Base-by-base conservation (phyloP, 1,139 yeast species). In the Eremothecium cymbalariae region DNA sequence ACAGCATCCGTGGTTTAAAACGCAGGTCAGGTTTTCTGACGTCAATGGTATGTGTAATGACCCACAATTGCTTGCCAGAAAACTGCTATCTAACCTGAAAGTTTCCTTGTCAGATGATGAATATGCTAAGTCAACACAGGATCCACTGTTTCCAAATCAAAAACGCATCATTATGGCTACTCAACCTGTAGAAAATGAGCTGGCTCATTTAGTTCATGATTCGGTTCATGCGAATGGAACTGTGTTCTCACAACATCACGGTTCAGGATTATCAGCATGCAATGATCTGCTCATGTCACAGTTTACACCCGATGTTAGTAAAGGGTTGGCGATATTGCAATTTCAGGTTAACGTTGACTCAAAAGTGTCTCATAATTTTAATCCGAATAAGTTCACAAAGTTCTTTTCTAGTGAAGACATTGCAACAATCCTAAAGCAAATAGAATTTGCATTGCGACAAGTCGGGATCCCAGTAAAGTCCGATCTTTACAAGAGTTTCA, bases 1-100 rank as follows among this genome's bases (percentile, higher is more conserved):
- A 32, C 46, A 54, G 6, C 79, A 74, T 45, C 70, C 70, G 3
- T 77, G 83, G 82, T 50, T 49, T 28, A 64, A 67, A 12, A 54
- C 62, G 18, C 55, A 60, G 28, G 67, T 70, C 40, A 51, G 56
- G 6, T 62, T 71, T 29, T 58, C 70, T 13, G 60, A 65, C 31
- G 46, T 51, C 3, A 59, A 62, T 15, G 77, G 72, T 0, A 44
- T 67, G 39, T 74, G 80, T 44, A 63, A 56, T 18, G 70, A 75
- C 43, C 70, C 80, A 1, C 42, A 57, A n/a, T 43, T 57, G 15
- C 48, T 72, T 25, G 66, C 72, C 2, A 54, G 64, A 3, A 62
- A 61, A 34, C 46, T 72, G 23, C 48, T 70, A 38, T 63, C 65
- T 17, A 68, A 63, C 41, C 49, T 74, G 39, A 63, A 67, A 53